Conservation (phyloP, 306 rosid species). For the Inga laurina region DNA sequence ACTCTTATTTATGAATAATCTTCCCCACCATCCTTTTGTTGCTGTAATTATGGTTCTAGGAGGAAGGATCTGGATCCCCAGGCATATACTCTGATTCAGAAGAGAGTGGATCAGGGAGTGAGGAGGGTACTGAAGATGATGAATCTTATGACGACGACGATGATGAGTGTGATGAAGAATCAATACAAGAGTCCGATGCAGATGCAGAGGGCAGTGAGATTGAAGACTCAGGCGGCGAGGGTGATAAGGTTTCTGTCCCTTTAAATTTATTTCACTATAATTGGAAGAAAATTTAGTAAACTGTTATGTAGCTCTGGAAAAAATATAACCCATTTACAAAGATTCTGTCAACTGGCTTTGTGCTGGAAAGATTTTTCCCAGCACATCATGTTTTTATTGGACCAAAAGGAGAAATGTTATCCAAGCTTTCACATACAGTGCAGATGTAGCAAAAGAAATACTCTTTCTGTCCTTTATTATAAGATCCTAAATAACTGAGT, state of each 20-base stretch:
- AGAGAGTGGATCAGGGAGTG: conserved; percentile 80
- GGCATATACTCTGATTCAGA: conserved; percentile 77
- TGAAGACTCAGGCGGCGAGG: conserved; percentile 46
- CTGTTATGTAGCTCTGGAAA: conserved; percentile 16
- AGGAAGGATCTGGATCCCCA: conserved; percentile 76
- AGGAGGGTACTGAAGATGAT: conserved; percentile 80
- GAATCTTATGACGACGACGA: conserved; percentile 79
- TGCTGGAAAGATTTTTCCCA: conserved; percentile 17
- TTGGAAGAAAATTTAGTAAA: conserved; percentile 18
- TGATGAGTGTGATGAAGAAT: conserved; percentile 66
- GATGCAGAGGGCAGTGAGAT: conserved; percentile 52
- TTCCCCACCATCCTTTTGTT: conserved; percentile 8
- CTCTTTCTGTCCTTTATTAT: too few species aligned
- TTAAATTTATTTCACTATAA: conserved; percentile 30
- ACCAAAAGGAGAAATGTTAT: not conserved
- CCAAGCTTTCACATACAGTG: conserved; percentile 8
- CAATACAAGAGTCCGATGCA: conserved; percentile 49
- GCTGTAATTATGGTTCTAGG: conserved; percentile 48
- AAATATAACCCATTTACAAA: not conserved
- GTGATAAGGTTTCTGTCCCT: conserved; percentile 57
- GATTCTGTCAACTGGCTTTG: not conserved
- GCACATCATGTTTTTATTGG: conserved; percentile 1
- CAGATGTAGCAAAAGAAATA: conserved; percentile 2
- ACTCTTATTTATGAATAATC: not conserved
- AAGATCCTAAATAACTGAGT: too few species aligned